phyloP scores from a whole-genome alignment of 2,329 filamentous ascomycete species.

The Nemania diffusa region DNA sequence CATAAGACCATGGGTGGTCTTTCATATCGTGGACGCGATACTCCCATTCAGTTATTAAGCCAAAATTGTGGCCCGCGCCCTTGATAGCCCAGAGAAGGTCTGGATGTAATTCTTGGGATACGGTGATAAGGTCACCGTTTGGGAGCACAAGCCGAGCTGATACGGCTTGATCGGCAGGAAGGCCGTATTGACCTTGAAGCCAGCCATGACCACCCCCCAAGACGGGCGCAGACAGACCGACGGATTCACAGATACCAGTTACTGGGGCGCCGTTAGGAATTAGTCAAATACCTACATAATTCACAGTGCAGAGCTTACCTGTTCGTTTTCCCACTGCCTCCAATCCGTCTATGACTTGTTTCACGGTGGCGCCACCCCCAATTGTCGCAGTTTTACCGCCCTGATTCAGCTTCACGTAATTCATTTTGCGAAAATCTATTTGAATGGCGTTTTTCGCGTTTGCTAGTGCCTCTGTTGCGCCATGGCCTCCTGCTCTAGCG shows the following conservation, averaged over 20 bases:
- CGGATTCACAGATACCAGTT: constrained; percentile 64
- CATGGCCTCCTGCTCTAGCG: constrained; percentile 43
- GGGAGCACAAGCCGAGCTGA: constrained; percentile 36
- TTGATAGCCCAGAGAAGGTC: constrained; percentile 44
- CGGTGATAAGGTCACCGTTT: constrained; percentile 35
- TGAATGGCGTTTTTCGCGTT: constrained; percentile 38
- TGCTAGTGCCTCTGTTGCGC: constrained; percentile 38
- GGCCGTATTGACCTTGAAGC: constrained; percentile 41
- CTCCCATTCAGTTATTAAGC: constrained; percentile 37
- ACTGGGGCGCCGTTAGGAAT: constrained; percentile 47
- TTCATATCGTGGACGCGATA: constrained; percentile 30
- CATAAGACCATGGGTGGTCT: constrained; percentile 33
- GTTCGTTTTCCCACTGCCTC: constrained; percentile 46
- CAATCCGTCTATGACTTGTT: constrained; percentile 44
- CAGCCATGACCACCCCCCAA: constrained; percentile 57
- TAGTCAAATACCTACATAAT: not conserved
- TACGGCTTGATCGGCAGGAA: constrained; percentile 37
- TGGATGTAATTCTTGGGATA: constrained; percentile 42
- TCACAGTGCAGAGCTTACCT: constrained; percentile 24
- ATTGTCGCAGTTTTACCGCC: constrained; percentile 47
- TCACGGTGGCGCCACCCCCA: constrained; percentile 47
- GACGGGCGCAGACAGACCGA: constrained; percentile 57
- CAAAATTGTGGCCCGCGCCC: constrained; percentile 42
- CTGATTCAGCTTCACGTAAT: constrained; percentile 42
- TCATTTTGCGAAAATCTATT: constrained; percentile 44